phyloP scores from a whole-genome alignment of 2,329 filamentous ascomycete species.

The Drechslerella dactyloides region DNA sequence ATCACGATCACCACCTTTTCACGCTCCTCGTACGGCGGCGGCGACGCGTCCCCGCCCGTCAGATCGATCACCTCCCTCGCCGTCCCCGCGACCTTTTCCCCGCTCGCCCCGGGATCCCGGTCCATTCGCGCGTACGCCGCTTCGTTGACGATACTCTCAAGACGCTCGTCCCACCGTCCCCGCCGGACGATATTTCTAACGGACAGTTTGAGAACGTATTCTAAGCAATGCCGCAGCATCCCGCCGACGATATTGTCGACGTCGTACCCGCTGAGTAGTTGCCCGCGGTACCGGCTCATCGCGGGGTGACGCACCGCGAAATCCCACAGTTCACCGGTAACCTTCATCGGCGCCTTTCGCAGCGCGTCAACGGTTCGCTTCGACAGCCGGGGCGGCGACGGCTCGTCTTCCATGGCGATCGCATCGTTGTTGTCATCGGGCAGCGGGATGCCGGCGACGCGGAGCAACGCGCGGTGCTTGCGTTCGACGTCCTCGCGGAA shows the following conservation, averaged over 20 bases:
- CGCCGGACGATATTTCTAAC: not conserved
- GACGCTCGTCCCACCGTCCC: not conserved
- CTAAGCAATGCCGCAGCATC: constrained; percentile 15
- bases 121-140: not conserved
- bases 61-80: not conserved
- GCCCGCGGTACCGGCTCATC: constrained; percentile 7
- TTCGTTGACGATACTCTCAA: not conserved
- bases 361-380: not conserved
- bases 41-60: not conserved
- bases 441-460: not conserved
- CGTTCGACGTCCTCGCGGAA: constrained; percentile 27
- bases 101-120: not conserved
- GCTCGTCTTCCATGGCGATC: not conserved
- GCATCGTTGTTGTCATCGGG: not conserved
- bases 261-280: constrained; percentile 17
- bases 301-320: constrained; percentile 23
- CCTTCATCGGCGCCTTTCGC: not conserved
- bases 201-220: constrained; percentile 9
- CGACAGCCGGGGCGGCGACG: not conserved
- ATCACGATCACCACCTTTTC: no score
- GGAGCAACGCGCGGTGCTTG: constrained; percentile 12
- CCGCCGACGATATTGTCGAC: not conserved
- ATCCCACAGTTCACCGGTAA: constrained; percentile 7
- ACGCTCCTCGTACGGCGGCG: no score
- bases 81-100: not conserved